These are phyloP conservation scores for Boletus fagicola DNA, from an alignment of 768 basidiomycete genomes.

Conservation along the genomic window DNA sequence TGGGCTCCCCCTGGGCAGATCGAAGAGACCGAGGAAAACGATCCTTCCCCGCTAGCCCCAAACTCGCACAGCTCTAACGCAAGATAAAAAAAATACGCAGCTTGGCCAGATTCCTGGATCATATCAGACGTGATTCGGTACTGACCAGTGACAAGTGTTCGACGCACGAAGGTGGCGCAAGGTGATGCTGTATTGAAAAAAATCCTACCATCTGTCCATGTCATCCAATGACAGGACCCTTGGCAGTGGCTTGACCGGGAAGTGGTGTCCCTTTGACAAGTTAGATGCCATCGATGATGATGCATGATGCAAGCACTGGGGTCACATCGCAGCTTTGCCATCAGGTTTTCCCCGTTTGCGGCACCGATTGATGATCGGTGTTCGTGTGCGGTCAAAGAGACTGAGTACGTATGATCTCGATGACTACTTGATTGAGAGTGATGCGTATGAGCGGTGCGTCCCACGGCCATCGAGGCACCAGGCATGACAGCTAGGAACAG, in stretches of 20 bases:
- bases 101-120: not conserved
- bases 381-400: conserved; percentile 1
- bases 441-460: not conserved
- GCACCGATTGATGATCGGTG: conserved; percentile 11
- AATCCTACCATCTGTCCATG: not conserved
- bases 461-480: not conserved
- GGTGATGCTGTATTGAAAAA: conserved; percentile 4
- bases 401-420: not conserved
- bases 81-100: not conserved
- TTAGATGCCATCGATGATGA: not conserved
- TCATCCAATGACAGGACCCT: conserved; percentile 11
- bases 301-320: not conserved
- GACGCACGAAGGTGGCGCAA: not conserved
- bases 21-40: no score
- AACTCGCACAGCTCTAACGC: not conserved
- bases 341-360: not conserved
- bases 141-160: not conserved
- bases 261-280: conserved; percentile 1
- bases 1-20: not conserved
- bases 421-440: not conserved
- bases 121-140: not conserved
- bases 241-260: conserved; percentile 5
- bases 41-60: not conserved
- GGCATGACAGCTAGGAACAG: conserved; percentile 8
- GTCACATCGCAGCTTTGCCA: not conserved